phyloP scores from a whole-genome alignment of 2,329 filamentous ascomycete genomes.

The Aspergillus puulaauensis region DNA sequence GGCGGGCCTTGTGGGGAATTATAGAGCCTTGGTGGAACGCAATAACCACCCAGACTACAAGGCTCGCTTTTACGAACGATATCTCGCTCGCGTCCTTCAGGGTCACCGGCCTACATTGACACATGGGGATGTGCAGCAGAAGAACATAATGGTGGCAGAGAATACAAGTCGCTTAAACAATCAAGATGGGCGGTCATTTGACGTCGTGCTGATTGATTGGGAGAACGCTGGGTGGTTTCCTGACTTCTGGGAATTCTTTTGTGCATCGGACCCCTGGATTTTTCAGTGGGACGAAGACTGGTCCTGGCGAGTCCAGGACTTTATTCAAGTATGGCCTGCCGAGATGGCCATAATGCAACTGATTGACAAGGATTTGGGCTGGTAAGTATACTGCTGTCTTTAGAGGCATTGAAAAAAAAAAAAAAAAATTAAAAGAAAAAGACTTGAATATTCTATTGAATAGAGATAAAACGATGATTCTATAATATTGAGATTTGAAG shows the following conservation, averaged over 20 bases:
- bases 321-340: conserved; percentile 28
- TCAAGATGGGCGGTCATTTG: conserved; percentile 29
- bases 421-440: no score
- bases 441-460: no score
- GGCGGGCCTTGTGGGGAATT: conserved; percentile 26
- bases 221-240: conserved; percentile 29
- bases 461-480: no score
- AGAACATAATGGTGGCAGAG: conserved; percentile 15
- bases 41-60: conserved; percentile 26
- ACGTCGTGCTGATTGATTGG: conserved; percentile 30
- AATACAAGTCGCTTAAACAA: conserved; percentile 16
- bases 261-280: conserved; percentile 19
- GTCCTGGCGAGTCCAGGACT: conserved; percentile 27
- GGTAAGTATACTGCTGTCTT: not conserved
- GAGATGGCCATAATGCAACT: conserved; percentile 28
- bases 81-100: conserved; percentile 24
- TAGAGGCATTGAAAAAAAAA: no score
- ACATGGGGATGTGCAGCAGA: conserved; percentile 30
- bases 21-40: conserved; percentile 18
- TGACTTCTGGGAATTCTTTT: conserved; percentile 29
- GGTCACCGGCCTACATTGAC: conserved; percentile 30
- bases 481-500: no score
- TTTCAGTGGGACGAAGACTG: conserved; percentile 29
- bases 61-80: conserved; percentile 28
- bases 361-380: conserved; percentile 25